phyloP scores from a whole-genome alignment of 176 grass and related monocot genomes.

The Oryza coarctata region DNA sequence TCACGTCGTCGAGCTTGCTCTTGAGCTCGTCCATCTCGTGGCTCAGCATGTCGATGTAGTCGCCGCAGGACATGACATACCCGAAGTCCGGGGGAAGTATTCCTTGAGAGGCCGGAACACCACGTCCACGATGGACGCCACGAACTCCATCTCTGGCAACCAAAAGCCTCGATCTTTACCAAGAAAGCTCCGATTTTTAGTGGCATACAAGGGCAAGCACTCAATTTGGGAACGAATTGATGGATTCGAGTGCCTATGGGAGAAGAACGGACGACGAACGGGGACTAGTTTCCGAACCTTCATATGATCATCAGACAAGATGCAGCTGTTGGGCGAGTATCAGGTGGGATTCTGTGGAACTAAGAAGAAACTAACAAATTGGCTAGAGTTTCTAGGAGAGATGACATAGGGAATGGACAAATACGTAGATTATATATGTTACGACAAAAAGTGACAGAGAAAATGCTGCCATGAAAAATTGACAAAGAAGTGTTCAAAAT shows the following conservation, averaged over 20 bases:
- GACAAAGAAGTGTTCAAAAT: too few species aligned
- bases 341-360: not conserved
- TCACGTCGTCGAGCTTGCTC: conserved; percentile 86
- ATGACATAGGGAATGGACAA: conserved; percentile 6
- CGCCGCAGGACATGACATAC: conserved; percentile 63
- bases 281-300: not conserved
- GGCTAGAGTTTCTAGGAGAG: not conserved
- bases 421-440: conserved; percentile 20
- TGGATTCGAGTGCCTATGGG: not conserved
- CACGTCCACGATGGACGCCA: conserved; percentile 68
- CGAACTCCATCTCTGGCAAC: conserved; percentile 59
- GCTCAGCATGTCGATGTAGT: conserved; percentile 59
- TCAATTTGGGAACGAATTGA: not conserved
- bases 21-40: conserved; percentile 72
- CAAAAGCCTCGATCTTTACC: not conserved
- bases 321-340: conserved; percentile 7
- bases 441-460: too few species aligned
- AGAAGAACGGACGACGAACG: not conserved
- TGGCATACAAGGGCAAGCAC: not conserved
- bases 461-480: too few species aligned
- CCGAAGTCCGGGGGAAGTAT: conserved; percentile 76
- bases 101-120: conserved; percentile 75
- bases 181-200: conserved; percentile 1
- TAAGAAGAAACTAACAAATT: not conserved
- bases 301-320: not conserved